A percentile compares a stretch with the other conserved stretches of the same genome.
These are phyloP conservation scores for Backusella macrospora DNA, from an alignment of 192 early-diverging fungal species.

Conservation along the genomic window DNA sequence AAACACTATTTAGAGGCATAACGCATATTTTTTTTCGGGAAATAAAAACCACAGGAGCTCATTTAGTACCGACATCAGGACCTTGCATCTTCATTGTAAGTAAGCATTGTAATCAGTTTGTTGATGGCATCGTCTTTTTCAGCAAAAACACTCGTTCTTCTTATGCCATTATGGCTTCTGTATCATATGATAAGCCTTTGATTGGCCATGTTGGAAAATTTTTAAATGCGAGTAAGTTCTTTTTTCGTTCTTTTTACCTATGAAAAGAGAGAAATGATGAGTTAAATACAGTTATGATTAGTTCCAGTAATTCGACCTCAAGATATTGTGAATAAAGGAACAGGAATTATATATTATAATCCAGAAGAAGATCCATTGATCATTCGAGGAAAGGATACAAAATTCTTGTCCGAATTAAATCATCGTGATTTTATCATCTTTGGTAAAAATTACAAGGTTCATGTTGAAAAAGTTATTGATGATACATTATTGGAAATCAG, in stretches of 20 bases:
- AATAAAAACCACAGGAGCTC: conserved; percentile 76
- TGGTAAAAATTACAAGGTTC: conserved; percentile 54
- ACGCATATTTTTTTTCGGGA: conserved; percentile 88
- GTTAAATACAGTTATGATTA: conserved; percentile 27
- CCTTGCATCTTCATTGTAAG: conserved; percentile 93
- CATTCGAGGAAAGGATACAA: conserved; percentile 67
- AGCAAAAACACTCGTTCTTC: conserved; percentile 28
- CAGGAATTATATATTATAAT: conserved; percentile 71
- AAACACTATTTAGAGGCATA: conserved; percentile 61
- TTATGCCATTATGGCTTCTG: conserved; percentile 33
- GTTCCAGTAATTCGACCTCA: conserved; percentile 94
- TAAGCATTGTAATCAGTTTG: conserved; percentile 72
- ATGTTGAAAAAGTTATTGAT: conserved; percentile 75
- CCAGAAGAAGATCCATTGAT: conserved; percentile 61
- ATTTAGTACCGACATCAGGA: conserved; percentile 80
- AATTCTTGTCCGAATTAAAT: conserved; percentile 72
- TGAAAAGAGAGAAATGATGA: background rate
- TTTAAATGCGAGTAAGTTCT: conserved; percentile 34
- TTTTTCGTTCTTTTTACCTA: background rate
- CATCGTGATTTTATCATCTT: conserved; percentile 64
- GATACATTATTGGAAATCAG: conserved; percentile 77
- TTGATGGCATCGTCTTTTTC: conserved; percentile 35
- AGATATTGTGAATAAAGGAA: conserved; percentile 76
- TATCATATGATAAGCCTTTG: conserved; percentile 30
- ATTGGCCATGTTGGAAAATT: conserved; percentile 39